Percentiles rank a stretch among this genome's conserved stretches.
Evolutionary conservation across 1,284 basidiomycete species (phyloP).

Genomic region (Trametes polyzona): DNA sequence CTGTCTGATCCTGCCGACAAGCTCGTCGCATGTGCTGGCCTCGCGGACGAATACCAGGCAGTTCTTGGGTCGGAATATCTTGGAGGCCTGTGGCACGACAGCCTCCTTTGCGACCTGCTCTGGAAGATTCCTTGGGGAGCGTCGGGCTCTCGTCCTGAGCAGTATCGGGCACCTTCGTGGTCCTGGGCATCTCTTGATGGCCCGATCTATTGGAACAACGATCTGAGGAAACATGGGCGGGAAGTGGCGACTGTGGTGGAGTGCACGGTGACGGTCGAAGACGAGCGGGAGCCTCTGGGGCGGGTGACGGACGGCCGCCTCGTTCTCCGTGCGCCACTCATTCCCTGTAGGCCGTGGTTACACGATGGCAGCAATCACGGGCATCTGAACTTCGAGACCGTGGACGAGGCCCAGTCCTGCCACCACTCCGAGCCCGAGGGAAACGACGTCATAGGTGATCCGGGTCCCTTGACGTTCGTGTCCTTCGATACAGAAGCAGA

Average conservation of each 20-base stretch:
- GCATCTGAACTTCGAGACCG: too few species aligned
- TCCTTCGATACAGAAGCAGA: neutral
- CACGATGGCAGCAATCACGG: too few species aligned
- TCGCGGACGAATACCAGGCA: constrained; percentile 19
- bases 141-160: constrained; percentile 1
- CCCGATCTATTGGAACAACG: neutral
- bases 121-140: constrained; percentile 16
- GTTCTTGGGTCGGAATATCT: constrained; percentile 18
- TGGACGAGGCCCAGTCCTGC: too few species aligned
- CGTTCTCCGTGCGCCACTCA: neutral
- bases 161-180: constrained; percentile 17
- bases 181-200: constrained; percentile 13
- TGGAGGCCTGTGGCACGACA: constrained; percentile 16
- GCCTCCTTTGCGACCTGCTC: constrained; percentile 14
- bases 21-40: constrained; percentile 17
- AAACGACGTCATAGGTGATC: too few species aligned
- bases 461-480: too few species aligned
- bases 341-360: neutral
- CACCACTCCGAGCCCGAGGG: too few species aligned
- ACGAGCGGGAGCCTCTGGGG: neutral
- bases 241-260: neutral
- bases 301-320: neutral
- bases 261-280: neutral
- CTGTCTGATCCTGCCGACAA: constrained; percentile 17
- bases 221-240: neutral